Conservation (phyloP, 495 filamentous ascomycete genomes). For the Penicillium cataractarum region DNA sequence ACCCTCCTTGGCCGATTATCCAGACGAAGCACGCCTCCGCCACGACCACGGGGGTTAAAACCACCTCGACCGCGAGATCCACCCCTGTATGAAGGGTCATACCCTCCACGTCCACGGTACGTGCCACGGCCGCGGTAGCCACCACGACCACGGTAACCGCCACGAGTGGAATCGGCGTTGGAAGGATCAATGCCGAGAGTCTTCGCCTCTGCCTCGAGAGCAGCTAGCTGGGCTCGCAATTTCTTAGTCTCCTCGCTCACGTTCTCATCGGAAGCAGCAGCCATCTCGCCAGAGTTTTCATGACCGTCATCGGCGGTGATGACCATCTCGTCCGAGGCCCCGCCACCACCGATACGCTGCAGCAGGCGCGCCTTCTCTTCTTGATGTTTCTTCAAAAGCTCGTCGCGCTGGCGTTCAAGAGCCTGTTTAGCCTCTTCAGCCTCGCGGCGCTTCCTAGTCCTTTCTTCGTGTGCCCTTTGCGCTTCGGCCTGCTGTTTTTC, state of each 20-base stretch:
- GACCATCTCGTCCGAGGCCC: conserved; percentile 39
- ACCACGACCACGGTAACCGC: conserved; percentile 50
- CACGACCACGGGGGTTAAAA: conserved; percentile 25
- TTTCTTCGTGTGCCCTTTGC: conserved; percentile 79
- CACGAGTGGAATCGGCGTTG: conserved; percentile 37
- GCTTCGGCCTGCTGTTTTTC: conserved; percentile 74
- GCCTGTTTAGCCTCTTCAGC: conserved; percentile 71
- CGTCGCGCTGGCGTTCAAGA: conserved; percentile 75
- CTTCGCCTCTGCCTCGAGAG: conserved; percentile 83
- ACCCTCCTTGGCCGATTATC: conserved; percentile 87
- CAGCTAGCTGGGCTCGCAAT: conserved; percentile 77
- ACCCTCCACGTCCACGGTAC: conserved; percentile 62
- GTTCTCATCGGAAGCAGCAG: conserved; percentile 49
- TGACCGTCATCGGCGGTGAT: conserved; percentile 27
- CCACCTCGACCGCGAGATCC: conserved; percentile 45
- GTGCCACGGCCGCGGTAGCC: conserved; percentile 47
- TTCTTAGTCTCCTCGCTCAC: conserved; percentile 63
- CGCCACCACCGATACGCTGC: conserved; percentile 60
- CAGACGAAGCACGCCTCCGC: conserved; percentile 70
- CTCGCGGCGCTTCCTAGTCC: conserved; percentile 71
- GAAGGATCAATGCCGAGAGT: conserved; percentile 71
- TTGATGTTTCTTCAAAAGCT: conserved; percentile 71
- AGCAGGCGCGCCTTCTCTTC: conserved; percentile 76
- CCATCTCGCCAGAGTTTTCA: conserved; percentile 13
- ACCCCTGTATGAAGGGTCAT: conserved; percentile 21